Base-by-base conservation (phyloP, 305 asterid species). In the Rubia balearica region DNA sequence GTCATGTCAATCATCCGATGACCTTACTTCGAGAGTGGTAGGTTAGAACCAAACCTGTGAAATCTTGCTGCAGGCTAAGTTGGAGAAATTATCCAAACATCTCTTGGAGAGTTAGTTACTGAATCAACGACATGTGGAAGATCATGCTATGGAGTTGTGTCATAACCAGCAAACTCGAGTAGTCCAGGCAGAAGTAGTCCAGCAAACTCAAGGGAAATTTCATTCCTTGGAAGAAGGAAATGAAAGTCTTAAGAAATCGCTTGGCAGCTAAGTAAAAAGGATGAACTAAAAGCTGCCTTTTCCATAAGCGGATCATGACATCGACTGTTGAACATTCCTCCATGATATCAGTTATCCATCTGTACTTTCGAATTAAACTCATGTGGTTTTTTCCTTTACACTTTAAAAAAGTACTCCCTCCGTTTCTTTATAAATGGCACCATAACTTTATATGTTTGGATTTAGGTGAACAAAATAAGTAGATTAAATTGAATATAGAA, bases 261-360 rank as follows among this genome's bases (percentile, higher is more conserved):
- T 75, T 88, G 46, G 84, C 79, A 76, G 80, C 82, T 68, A 68
- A 89, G 96, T 61, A 93, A 79, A 78, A 97, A 89, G 51, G 72
- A 74, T 42, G 84, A 88, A 73, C 40, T 88, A 73, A 79, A 69
- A 71, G 61, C 42, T 90, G 90, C 77, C 3, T 3, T 30, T 30
- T 30, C 33, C 3, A 30, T 30, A 30, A 30, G 33, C 33, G 2
- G 33, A 30, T 3, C 33, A 30, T 30, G 33, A 93, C 94, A 57
- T 97, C 98, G 13, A 93, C 98, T 0, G 98, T 93, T 43, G 94
- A 93, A 78, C 96, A 93, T 79, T 93, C 97, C 81, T 90, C 96
- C 81, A 80, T 90, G 97, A 96, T 90, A 4, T 83, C 97, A 51
- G 83, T 87, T 41, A 93, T 90, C 75, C 97, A 96, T 73, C 78